A percentile compares a stretch with the other conserved stretches of the same genome.
These are phyloP conservation scores for Trichosanthes cucumerina DNA, from an alignment of 306 rosid genomes.

Conservation along the genomic window DNA sequence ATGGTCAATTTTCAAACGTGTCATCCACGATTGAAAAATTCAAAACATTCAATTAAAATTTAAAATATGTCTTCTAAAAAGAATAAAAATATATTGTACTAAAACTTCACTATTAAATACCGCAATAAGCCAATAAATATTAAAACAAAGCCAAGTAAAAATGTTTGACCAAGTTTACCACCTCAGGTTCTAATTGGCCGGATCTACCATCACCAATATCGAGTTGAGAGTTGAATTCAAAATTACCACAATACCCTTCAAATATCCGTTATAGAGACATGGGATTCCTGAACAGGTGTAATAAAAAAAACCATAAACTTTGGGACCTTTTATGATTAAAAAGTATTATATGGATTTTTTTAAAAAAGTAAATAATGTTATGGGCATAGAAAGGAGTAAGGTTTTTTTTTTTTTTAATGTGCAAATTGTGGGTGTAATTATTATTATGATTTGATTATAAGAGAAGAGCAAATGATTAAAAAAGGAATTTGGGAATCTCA, in stretches of 20 bases:
- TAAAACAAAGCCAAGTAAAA: too few species aligned
- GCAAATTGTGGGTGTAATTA: neutral
- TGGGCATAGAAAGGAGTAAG: neutral
- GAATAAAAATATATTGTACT: too few species aligned
- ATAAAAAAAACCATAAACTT: neutral
- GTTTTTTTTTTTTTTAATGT: neutral
- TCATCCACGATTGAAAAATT: too few species aligned
- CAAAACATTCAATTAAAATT: too few species aligned
- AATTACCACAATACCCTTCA: neutral
- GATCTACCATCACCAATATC: neutral
- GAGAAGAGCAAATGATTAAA: neutral
- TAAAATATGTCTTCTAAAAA: too few species aligned
- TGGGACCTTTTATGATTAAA: neutral
- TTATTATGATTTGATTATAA: neutral
- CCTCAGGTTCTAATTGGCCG: neutral
- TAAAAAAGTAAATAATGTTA: neutral
- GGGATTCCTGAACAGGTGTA: neutral
- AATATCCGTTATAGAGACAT: neutral
- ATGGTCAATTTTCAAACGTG: too few species aligned
- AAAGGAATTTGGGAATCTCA: slow-evolving; percentile 3
- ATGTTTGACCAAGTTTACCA: too few species aligned
- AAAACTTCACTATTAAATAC: too few species aligned
- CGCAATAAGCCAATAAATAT: too few species aligned
- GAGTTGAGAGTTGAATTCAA: neutral
- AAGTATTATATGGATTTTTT: neutral